Percentiles rank a stretch among this genome's conserved stretches.
These are phyloP conservation scores for Liriodendron chinense DNA, from an alignment of 164 flowering plant genomes.

Conservation along the genomic window DNA sequence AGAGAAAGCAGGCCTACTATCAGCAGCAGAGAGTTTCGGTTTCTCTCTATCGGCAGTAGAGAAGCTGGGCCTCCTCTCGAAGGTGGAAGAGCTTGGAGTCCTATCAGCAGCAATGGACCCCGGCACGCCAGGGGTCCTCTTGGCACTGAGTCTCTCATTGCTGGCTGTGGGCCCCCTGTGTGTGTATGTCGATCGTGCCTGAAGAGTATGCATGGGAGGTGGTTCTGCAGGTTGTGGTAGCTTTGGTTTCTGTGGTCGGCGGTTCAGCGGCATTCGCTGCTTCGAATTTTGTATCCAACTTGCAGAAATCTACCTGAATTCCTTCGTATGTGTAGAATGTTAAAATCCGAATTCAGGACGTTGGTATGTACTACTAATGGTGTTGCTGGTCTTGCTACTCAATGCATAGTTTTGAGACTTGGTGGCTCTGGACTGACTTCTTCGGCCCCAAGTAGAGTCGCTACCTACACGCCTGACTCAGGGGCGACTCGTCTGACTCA, in stretches of 20 bases:
- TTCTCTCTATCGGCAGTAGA: conserved; percentile 80
- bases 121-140: conserved; percentile 56
- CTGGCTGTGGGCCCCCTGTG: conserved; percentile 65
- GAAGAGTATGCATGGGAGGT: conserved; percentile 75
- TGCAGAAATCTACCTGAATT: conserved; percentile 62
- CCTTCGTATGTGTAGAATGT: no score
- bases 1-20: conserved; percentile 85
- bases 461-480: no score
- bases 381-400: background rate
- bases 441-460: no score
- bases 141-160: conserved; percentile 55
- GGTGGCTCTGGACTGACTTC: no score
- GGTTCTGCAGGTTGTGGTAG: conserved; percentile 56
- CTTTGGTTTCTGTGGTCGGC: conserved; percentile 53
- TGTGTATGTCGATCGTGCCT: conserved; percentile 76
- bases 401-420: no score
- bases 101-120: conserved; percentile 90
- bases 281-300: conserved; percentile 71
- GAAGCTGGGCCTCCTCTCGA: conserved; percentile 77
- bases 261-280: conserved; percentile 97
- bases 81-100: conserved; percentile 82
- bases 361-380: background rate
- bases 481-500: no score
- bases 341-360: background rate
- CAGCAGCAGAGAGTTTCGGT: conserved; percentile 86